Evolutionary conservation across 139 green algal species (phyloP).

Genomic region (Picochlorum costavermella): DNA sequence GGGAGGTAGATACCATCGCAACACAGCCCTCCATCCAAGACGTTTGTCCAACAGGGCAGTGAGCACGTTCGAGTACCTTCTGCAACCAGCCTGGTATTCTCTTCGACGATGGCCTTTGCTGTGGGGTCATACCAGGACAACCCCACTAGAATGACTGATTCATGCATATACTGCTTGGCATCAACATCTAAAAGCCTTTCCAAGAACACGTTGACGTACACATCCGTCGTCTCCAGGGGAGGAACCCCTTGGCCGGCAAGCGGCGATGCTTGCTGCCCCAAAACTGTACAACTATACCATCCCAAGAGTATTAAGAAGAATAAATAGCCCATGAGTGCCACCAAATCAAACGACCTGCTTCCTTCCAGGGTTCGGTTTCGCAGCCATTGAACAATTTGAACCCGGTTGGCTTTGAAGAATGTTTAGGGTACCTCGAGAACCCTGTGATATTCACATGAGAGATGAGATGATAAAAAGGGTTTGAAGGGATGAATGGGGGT

Average conservation of each 20-base stretch:
- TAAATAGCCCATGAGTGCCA: too few species aligned
- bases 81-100: neutral
- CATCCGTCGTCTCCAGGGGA: neutral
- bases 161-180: neutral
- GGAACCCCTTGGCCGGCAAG: neutral
- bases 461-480: too few species aligned
- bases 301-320: neutral
- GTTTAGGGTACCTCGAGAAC: too few species aligned
- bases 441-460: too few species aligned
- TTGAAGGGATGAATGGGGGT: conserved; percentile 93
- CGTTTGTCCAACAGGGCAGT: neutral
- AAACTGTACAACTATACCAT: neutral
- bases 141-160: neutral
- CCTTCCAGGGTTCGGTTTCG: too few species aligned
- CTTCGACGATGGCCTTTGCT: neutral
- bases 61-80: neutral
- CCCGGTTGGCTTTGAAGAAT: too few species aligned
- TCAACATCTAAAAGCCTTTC: neutral
- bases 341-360: too few species aligned
- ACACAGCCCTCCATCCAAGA: neutral
- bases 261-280: neutral
- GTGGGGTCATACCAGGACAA: conserved; percentile 1
- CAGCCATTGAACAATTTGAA: too few species aligned
- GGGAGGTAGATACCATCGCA: conserved; percentile 27
- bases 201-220: neutral